A percentile compares a stretch with the other conserved stretches of the same genome.
phyloP scores from a whole-genome alignment of 2,329 filamentous ascomycete genomes.

The Aspergillus clavatus region DNA sequence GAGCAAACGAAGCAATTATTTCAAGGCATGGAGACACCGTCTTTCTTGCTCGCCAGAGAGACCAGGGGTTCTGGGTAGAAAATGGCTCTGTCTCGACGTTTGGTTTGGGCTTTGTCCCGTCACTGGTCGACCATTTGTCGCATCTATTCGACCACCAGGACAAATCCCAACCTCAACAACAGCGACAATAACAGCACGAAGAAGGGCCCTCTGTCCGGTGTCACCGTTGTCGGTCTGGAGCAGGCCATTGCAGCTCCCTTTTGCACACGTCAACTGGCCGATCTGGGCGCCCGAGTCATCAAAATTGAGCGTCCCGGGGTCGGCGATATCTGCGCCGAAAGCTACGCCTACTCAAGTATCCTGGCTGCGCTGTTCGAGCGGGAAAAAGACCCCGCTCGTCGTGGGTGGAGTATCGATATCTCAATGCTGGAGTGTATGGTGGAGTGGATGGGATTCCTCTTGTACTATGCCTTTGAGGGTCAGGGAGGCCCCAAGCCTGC shows the following conservation, averaged over 20 bases:
- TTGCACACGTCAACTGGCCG: conserved; percentile 52
- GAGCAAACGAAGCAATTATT: too few relatives aligned
- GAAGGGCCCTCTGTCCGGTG: conserved; percentile 37
- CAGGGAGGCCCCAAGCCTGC: conserved; percentile 42
- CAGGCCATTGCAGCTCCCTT: conserved; percentile 54
- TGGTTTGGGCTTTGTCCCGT: neutral
- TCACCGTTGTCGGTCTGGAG: conserved; percentile 51
- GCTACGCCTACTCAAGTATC: conserved; percentile 51
- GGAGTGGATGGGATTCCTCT: conserved; percentile 56
- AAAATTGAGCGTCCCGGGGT: conserved; percentile 50
- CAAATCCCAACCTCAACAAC: neutral
- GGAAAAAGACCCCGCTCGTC: conserved; percentile 39
- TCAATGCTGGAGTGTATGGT: conserved; percentile 57
- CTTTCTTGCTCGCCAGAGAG: neutral
- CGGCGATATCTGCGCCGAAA: conserved; percentile 51
- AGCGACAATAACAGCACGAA: neutral
- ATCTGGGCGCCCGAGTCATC: conserved; percentile 52
- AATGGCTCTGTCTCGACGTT: neutral
- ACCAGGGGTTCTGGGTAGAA: too few relatives aligned
- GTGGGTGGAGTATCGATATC: conserved; percentile 50
- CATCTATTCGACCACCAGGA: conserved; percentile 4
- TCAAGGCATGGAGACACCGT: neutral
- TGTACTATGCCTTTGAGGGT: conserved; percentile 51
- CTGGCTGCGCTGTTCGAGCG: conserved; percentile 49
- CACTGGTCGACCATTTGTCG: neutral